Evolutionary conservation across 176 grass and related monocot genomes (phyloP), one percentile per base, ranked within the genome.

Genomic region (Bolboschoenus planiculmis): DNA sequence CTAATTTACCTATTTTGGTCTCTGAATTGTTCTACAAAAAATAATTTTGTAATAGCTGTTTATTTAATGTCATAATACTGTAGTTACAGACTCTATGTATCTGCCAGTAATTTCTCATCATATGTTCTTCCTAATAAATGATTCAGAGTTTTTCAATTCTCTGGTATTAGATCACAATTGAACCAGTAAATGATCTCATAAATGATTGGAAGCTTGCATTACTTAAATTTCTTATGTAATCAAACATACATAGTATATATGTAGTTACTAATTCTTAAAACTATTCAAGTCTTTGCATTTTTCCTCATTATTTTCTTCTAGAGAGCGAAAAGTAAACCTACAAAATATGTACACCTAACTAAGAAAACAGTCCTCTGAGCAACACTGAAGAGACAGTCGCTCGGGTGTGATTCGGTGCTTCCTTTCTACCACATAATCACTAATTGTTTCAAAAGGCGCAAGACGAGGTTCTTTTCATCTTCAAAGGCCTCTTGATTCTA

Each of bases 401-500:
- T 81, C 30, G 3, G 21, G 26, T 2, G n/a, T 63, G 78, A 35
- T 62, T 10, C 34, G 16, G 58, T 18, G 44, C n/a, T 59, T 81
- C 57, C 8, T n/a, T n/a, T n/a, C n/a, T n/a, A n/a, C n/a, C n/a
- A n/a, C n/a, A n/a, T n/a, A n/a, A n/a, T n/a, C n/a, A 36, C 8
- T 81, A 10, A 14, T 16, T 82, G 21, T 48, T 48, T 47, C 21
- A 62, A 65, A 44, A 4, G 79, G n/a, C 37, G 6, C 16, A 21
- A 64, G 56, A 8, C 2, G 7, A 21, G 15, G 37, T 43, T 65
- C 34, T 48, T 30, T 8, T 82, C 14, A 48, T 74, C 60, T 26
- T 81, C 10, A 48, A 47, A 3, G 72, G 80, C 34, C 40, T 79
- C 21, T 76, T 70, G 10, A 90, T 73, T 50, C 88, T 68, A 16